Conservation (phyloP, 371 early-diverging fungal species). For the Encephalitozoon romaleae region DNA sequence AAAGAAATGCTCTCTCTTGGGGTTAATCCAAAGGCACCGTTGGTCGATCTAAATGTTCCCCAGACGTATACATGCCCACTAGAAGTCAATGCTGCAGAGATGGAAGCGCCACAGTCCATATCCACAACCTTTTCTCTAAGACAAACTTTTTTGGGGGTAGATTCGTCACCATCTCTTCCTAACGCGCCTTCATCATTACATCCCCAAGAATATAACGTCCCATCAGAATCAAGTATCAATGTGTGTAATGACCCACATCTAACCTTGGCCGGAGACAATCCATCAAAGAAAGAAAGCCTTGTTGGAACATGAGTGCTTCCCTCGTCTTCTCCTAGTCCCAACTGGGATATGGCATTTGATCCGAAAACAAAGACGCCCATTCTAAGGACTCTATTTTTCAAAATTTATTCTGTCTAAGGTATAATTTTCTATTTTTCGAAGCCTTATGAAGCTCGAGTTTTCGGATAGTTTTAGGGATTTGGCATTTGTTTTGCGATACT, state of each 20-base stretch:
- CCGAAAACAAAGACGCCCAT: constrained; percentile 76
- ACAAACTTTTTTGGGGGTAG: constrained; percentile 30
- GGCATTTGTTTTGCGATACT: not conserved
- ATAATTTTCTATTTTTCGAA: not conserved
- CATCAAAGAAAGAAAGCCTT: constrained; percentile 65
- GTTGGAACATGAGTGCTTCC: constrained; percentile 62
- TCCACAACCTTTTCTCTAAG: constrained; percentile 66
- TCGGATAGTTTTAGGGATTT: not conserved
- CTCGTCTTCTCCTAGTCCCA: constrained; percentile 76
- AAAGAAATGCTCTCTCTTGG: constrained; percentile 65
- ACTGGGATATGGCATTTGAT: constrained; percentile 82
- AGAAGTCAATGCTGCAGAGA: constrained; percentile 74
- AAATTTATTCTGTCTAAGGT: not conserved
- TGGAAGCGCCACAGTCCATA: constrained; percentile 80
- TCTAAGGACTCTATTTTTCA: not conserved
- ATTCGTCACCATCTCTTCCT: constrained; percentile 68
- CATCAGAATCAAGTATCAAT: constrained; percentile 63
- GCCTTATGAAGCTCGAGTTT: not conserved
- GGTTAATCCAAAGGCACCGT: constrained; percentile 65
- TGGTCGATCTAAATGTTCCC: constrained; percentile 76
- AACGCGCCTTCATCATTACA: constrained; percentile 94
- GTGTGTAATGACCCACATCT: constrained; percentile 65
- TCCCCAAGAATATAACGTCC: constrained; percentile 77
- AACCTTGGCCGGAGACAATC: constrained; percentile 63
- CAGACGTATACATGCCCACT: constrained; percentile 76